Base-by-base conservation (phyloP, 2,329 filamentous ascomycete species). In the Trichoderma breve region DNA sequence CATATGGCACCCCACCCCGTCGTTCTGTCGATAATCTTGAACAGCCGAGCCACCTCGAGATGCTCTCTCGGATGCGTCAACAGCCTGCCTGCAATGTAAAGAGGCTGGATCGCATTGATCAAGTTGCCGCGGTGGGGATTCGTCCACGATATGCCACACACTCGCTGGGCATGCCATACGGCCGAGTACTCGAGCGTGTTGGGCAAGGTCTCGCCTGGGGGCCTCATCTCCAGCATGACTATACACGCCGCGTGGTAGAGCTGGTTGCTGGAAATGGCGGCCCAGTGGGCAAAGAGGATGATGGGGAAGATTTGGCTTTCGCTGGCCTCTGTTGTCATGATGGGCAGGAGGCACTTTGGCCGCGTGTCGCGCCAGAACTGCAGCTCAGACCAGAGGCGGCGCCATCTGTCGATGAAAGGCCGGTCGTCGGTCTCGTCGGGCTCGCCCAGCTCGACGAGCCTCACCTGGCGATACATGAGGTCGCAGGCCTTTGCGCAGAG, bases 81-180 rank as follows among this genome's bases (percentile, higher is more conserved):
- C 0, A 86, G 73, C 18, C 81, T 82, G 0, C 85, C 86, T 0
- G 86, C 86, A 21, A 88, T 79, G 78, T 83, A 87, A 0, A 88
- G 79, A 0, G 86, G 86, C 69, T 87, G 86, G 6, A 87, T 85
- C 11, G 85, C 84, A 71, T 88, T 87, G 39, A 86, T 86, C 61
- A 86, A 74, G 65, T 83, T 86, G 1, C 70, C 70, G 34, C 62
- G 61, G 62, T 71, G 70, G 4, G 70, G 70, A 8, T 88, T 88
- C 3, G 85, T 82, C 43, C 83, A 76, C 1, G 86, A 87, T 18
- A 88, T 88, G 0, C 85, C 86, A 43, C 84, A 86, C 26, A 88
- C 83, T 15, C 84, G 81, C 28, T 84, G 73, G 73, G 6, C 70
- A 28, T 71, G 70, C 70, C 70, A 71, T 18, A 71, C 28, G 24